Evolutionary conservation across 768 basidiomycete species (phyloP).

Genomic region (Phylloporus sp.): DNA sequence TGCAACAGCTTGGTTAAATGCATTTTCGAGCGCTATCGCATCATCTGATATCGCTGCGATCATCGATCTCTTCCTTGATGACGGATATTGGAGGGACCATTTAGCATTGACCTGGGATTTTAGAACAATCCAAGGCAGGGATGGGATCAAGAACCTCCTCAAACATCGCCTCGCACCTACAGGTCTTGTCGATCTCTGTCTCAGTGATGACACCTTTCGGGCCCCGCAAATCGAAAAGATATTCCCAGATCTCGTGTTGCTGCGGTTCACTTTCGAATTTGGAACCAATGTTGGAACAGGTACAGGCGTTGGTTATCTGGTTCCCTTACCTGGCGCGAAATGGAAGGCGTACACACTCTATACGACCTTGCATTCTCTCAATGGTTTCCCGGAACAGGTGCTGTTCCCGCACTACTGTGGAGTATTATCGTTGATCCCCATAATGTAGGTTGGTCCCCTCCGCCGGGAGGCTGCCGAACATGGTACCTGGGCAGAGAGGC

Average conservation of each 20-base stretch:
- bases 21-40: slow-evolving; percentile 21
- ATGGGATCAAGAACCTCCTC: slow-evolving; percentile 38
- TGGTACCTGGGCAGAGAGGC: slow-evolving; percentile 51
- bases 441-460: slow-evolving; percentile 33
- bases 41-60: slow-evolving; percentile 15
- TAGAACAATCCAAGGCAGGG: slow-evolving; percentile 42
- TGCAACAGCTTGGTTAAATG: slow-evolving; percentile 24
- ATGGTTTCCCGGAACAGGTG: slow-evolving; percentile 50
- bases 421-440: background rate
- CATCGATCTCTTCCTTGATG: slow-evolving; percentile 28
- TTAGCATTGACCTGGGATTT: slow-evolving; percentile 55
- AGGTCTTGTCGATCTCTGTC: slow-evolving; percentile 13
- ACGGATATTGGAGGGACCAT: slow-evolving; percentile 49
- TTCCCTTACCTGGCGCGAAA: slow-evolving; percentile 37
- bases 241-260: slow-evolving; percentile 55
- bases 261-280: slow-evolving; percentile 55
- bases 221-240: slow-evolving; percentile 34
- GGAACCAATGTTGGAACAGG: slow-evolving; percentile 45
- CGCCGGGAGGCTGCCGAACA: slow-evolving; percentile 44
- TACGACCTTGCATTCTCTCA: slow-evolving; percentile 58
- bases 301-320: slow-evolving; percentile 51
- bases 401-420: background rate
- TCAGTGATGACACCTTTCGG: slow-evolving; percentile 22
- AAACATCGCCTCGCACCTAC: slow-evolving; percentile 34
- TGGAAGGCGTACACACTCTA: slow-evolving; percentile 64